These are phyloP conservation scores for Arthonia radiata DNA, from an alignment of 495 filamentous ascomycete genomes.

Conservation along the genomic window DNA sequence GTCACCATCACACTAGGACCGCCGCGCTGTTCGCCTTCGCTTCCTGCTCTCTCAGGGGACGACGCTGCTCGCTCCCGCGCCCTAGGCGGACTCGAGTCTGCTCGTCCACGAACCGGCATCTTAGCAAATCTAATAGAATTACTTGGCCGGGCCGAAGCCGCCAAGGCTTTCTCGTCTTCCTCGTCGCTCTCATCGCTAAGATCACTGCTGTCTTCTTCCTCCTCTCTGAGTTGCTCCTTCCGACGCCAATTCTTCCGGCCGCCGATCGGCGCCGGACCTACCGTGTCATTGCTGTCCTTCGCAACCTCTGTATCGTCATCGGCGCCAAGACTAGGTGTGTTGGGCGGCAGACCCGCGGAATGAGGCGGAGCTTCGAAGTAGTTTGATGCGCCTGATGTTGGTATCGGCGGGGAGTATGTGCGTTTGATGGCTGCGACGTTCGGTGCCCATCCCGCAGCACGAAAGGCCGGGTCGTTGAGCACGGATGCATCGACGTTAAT, in stretches of 20 bases:
- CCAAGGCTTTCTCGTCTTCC: constrained; percentile 37
- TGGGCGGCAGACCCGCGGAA: constrained; percentile 22
- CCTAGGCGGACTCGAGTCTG: constrained; percentile 73
- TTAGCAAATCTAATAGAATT: constrained; percentile 38
- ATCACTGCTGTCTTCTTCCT: constrained; percentile 93
- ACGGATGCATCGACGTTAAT: constrained; percentile 79
- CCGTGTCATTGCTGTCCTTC: constrained; percentile 41
- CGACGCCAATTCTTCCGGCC: constrained; percentile 26
- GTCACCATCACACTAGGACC: constrained; percentile 14
- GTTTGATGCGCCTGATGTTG: constrained; percentile 66
- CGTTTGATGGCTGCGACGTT: constrained; percentile 58
- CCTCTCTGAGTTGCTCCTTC: constrained; percentile 56
- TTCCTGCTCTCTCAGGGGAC: too few species aligned
- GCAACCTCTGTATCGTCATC: constrained; percentile 64
- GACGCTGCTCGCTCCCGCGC: too few species aligned
- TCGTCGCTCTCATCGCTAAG: constrained; percentile 92
- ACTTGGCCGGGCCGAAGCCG: not conserved
- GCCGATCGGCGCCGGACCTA: constrained; percentile 34
- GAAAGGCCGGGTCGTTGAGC: constrained; percentile 85
- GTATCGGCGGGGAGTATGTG: constrained; percentile 89
- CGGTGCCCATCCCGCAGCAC: constrained; percentile 74
- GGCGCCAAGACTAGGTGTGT: constrained; percentile 36
- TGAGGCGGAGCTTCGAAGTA: constrained; percentile 58
- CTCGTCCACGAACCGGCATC: constrained; percentile 68
- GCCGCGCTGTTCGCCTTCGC: constrained; percentile 20